Percentiles rank a stretch among this genome's conserved stretches.
These are phyloP conservation scores for Dorcoceras hygrometricum DNA, from an alignment of 257 asterid genomes.

Conservation along the genomic window DNA sequence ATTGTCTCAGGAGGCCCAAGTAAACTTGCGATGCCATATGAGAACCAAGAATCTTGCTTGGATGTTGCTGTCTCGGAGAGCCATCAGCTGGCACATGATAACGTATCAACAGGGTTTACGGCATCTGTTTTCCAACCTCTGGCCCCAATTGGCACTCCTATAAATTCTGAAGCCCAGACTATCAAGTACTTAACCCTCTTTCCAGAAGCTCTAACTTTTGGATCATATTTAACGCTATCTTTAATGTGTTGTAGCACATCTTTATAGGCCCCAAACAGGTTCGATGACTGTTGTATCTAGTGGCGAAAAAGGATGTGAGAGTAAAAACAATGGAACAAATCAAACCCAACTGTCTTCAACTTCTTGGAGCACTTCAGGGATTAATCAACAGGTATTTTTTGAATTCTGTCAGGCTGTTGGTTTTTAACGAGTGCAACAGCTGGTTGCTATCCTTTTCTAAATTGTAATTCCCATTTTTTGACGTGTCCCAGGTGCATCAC, in stretches of 20 bases:
- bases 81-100: slow-evolving; percentile 38
- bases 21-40: slow-evolving; percentile 35
- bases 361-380: slow-evolving; percentile 42
- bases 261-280: slow-evolving; percentile 51
- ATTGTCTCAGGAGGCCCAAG: slow-evolving; percentile 43
- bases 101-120: slow-evolving; percentile 39
- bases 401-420: slow-evolving; percentile 17
- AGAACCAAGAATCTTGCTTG: slow-evolving; percentile 38
- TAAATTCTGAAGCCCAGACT: slow-evolving; percentile 47
- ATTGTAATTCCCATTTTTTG: neutral
- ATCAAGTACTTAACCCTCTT: slow-evolving; percentile 47
- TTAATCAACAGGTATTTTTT: slow-evolving; percentile 43
- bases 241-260: slow-evolving; percentile 25
- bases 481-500: neutral
- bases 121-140: slow-evolving; percentile 48
- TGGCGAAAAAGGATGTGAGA: slow-evolving; percentile 51
- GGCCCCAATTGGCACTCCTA: slow-evolving; percentile 66
- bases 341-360: slow-evolving; percentile 31
- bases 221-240: slow-evolving; percentile 11
- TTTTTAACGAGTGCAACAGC: slow-evolving; percentile 16
- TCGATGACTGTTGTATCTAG: slow-evolving; percentile 39
- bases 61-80: slow-evolving; percentile 46
- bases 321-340: slow-evolving; percentile 47
- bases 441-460: neutral
- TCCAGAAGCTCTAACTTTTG: slow-evolving; percentile 12